A percentile compares a stretch with the other conserved stretches of the same genome.
Evolutionary conservation across 495 filamentous ascomycete genomes (phyloP).

Genomic region (Penicillium cinerascens): DNA sequence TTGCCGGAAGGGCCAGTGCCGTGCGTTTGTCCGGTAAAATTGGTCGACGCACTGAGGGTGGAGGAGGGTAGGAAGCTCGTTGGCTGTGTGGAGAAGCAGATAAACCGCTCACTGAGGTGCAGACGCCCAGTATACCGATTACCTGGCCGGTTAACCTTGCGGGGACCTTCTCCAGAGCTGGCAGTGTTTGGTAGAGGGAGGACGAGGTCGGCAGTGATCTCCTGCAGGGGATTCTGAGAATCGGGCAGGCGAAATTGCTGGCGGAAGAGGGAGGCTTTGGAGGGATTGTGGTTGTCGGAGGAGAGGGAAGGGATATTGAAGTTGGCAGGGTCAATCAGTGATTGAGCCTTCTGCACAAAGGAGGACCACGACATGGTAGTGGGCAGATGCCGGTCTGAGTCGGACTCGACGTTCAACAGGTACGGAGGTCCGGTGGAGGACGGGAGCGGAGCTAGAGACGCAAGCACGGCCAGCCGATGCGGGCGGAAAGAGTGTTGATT

Average conservation of each 20-base stretch:
- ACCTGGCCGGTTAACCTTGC: slow-evolving; percentile 57
- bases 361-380: slow-evolving; percentile 76
- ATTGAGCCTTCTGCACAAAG: slow-evolving; percentile 92
- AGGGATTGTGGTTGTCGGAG: slow-evolving; percentile 70
- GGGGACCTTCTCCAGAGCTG: slow-evolving; percentile 58
- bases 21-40: slow-evolving; percentile 84
- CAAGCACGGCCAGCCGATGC: slow-evolving; percentile 19
- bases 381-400: slow-evolving; percentile 1
- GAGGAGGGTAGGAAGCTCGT: slow-evolving; percentile 81
- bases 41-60: slow-evolving; percentile 66
- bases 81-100: slow-evolving; percentile 93
- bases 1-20: slow-evolving; percentile 91
- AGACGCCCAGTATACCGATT: slow-evolving; percentile 90
- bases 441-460: slow-evolving; percentile 28
- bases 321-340: slow-evolving; percentile 82
- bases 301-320: slow-evolving; percentile 58
- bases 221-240: slow-evolving; percentile 84
- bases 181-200: slow-evolving; percentile 59
- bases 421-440: slow-evolving; percentile 19
- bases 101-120: slow-evolving; percentile 87
- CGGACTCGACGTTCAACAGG: slow-evolving; percentile 1
- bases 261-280: slow-evolving; percentile 90
- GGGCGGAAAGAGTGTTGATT: slow-evolving; percentile 19
- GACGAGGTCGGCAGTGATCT: slow-evolving; percentile 93
- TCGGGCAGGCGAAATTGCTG: slow-evolving; percentile 94